Conservation (phyloP, 768 basidiomycete species). For the Sporobolomyces roseus region DNA sequence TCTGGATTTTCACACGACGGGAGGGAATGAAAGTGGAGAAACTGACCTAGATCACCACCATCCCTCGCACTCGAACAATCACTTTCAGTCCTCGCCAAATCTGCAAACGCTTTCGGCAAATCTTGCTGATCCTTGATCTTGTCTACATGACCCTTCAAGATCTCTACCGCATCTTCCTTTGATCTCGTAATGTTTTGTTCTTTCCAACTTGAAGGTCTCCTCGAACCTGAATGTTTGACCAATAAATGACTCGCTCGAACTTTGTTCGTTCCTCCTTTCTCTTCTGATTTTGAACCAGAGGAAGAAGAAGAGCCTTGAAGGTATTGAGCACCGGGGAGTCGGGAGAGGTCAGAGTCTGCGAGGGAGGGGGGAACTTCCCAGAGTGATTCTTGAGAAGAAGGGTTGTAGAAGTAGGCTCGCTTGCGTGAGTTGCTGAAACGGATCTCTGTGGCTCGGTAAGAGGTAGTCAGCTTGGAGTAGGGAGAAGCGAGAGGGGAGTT, state of each 20-base stretch:
- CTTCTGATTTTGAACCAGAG: conserved; percentile 37
- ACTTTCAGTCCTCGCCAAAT: conserved; percentile 70
- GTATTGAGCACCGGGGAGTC: conserved; percentile 39
- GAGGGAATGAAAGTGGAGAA: no score
- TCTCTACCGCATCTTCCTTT: conserved; percentile 82
- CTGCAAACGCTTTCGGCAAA: conserved; percentile 60
- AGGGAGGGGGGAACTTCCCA: conserved; percentile 59
- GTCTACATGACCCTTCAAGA: conserved; percentile 62
- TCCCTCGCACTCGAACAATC: conserved; percentile 84
- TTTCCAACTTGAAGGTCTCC: conserved; percentile 54
- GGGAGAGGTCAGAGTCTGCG: conserved; percentile 31
- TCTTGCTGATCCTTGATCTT: conserved; percentile 58
- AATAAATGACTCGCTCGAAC: conserved; percentile 93
- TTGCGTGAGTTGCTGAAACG: conserved; percentile 73
- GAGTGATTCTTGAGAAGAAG: conserved; percentile 61
- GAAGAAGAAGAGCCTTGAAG: conserved; percentile 45
- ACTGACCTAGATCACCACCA: conserved; percentile 69
- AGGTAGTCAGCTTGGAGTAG: background rate
- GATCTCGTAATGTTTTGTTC: conserved; percentile 75
- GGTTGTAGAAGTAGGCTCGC: conserved; percentile 85
- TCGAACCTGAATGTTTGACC: conserved; percentile 67
- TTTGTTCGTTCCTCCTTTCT: conserved; percentile 51
- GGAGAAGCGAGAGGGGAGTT: background rate
- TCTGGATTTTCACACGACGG: no score
- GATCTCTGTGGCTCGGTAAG: conserved; percentile 56